Evolutionary conservation across 2,329 filamentous ascomycete genomes (phyloP), one percentile per base, ranked within the genome.

Genomic region (Fusarium pseudograminearum): DNA sequence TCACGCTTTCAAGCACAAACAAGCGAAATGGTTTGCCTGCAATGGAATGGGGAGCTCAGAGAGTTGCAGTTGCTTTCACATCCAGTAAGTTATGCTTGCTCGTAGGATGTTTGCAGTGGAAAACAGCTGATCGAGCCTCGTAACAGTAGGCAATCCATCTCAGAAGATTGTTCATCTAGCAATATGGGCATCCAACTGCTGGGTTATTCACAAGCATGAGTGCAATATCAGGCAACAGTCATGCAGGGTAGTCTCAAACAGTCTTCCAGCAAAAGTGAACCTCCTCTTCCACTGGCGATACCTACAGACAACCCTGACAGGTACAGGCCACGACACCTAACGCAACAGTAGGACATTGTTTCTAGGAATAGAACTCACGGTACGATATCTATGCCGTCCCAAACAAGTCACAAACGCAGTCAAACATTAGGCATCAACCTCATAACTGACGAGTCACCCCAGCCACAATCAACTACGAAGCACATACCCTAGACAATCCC

Each of bases 401-500:
- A 50, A 34, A 34, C 28, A 18, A 16, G 18, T 15, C 0, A n/a
- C 10, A 22, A 22, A 24, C 16, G 28, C 20, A 30, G 11, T 31
- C 46, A 34, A 34, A 34, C 22, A 26, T 26, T 16, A 20, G 38
- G 22, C 40, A 47, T 24, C 22, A 31, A 22, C 34, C 24, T 22
- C 26, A 45, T 16, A 11, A 11, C 28, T 38, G 15, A 59, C 60
- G 22, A 48, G 40, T 20, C 20, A 48, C 12, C 22, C 46, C n/a
- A 57, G 45, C 52, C 44, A 33, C 42, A 30, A 38, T n/a, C 51
- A 31, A 12, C 38, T 51, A 45, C 44, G 22, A 59, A 42, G 31
- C 26, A 65, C 26, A 46, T 48, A 65, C 54, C 61, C 61, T 65
- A 44, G 41, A 65, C 36, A 16, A 18, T 44, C 20, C 16, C 15